Base-by-base conservation (phyloP, 2,329 filamentous ascomycete genomes). In the Colletotrichum sp. region DNA sequence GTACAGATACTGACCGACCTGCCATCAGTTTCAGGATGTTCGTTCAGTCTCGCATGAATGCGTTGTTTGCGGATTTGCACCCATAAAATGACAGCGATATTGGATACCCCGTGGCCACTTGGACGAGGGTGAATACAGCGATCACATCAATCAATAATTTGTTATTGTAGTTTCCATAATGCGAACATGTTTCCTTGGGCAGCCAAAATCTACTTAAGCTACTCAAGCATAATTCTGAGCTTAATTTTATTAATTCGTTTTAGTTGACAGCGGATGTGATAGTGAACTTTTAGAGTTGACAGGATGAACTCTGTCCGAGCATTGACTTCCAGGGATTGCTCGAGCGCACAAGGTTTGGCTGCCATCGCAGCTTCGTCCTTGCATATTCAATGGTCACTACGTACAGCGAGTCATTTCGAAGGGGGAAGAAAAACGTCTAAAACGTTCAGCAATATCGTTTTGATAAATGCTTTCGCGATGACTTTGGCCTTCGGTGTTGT, bases 271-370 rank as follows among this genome's bases (percentile, higher is more conserved):
- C 43, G 10, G 12, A 13, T 13, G n/a, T 13, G 43, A 52, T 12
- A 8, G 28, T 30, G 9, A 63, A 63, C 12, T 2, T 30, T 32
- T 32, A 13, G 28, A 21, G 13, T 21, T 65, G 21, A 65, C 61
- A 65, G 24, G 21, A 43, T 21, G 61, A 43, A 43, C 61, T 65
- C 16, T 36, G 16, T 38, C n/a, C 34, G 24, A 38, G 34, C 61
- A 65, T 28, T 24, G n/a, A n/a, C 15, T 32, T 43, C 8, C 34
- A 60, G 52, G 52, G 32, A 43, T 68, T 55, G 52, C 15, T 18
- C 52, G 12, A 28, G 15, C 28, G 52, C n/a, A 12, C 52, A 68
- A 68, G 55, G 66, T 60, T 68, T 58, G n/a, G 9, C 32, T 30
- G 32, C 21, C 32, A 36, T 38, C 66, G 26, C 21, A 38, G 21